These are phyloP conservation scores for Trichoderma asperellum DNA, from an alignment of 2,329 filamentous ascomycete species.

Conservation along the genomic window DNA sequence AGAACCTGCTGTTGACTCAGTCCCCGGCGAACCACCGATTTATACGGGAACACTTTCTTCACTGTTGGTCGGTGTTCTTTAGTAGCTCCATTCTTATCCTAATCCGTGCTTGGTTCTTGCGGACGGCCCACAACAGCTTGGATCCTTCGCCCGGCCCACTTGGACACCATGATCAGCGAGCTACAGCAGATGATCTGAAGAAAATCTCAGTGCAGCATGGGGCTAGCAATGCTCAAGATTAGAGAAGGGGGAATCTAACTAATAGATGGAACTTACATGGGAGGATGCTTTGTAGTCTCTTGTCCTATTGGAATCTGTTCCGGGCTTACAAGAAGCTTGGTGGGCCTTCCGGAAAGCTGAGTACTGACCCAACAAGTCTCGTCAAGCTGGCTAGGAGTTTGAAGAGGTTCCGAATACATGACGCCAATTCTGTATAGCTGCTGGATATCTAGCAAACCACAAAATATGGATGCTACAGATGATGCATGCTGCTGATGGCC, in stretches of 20 bases:
- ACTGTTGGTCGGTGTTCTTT: not conserved
- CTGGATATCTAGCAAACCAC: constrained; percentile 35
- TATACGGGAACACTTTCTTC: not conserved
- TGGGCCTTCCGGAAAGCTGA: no score
- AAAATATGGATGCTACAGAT: constrained; percentile 36
- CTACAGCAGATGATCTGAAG: not conserved
- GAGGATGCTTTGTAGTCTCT: not conserved
- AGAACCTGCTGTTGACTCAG: not conserved
- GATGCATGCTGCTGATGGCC: constrained; percentile 30
- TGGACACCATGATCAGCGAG: not conserved
- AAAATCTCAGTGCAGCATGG: not conserved
- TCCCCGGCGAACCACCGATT: not conserved
- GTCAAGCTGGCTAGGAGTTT: no score
- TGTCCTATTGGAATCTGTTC: not conserved
- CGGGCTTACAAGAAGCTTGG: no score
- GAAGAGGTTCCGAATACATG: no score
- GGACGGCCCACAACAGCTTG: not conserved
- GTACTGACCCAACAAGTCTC: no score
- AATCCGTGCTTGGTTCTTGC: not conserved
- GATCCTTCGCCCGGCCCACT: constrained; percentile 5
- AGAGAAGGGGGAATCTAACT: not conserved
- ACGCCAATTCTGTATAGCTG: no score
- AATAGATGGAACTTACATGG: not conserved
- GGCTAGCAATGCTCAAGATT: not conserved
- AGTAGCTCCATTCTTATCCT: not conserved